Percentiles rank a stretch among this genome's conserved stretches.
Conservation (phyloP, 192 early-diverging fungal genomes). For the Coemansia reversa region DNA sequence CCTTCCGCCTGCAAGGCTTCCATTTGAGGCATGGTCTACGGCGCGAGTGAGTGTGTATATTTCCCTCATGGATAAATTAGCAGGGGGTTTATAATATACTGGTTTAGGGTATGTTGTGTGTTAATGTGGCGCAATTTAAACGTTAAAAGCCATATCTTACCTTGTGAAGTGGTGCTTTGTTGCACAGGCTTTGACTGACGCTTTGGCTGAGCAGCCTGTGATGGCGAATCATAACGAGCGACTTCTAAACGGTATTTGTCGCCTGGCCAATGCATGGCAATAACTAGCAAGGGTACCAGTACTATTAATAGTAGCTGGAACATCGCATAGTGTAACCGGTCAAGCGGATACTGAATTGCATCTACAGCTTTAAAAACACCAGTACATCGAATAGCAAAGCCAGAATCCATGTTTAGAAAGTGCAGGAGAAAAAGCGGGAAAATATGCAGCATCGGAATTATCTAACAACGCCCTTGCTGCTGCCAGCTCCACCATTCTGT, state of each 20-base stretch:
- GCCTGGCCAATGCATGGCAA: neutral
- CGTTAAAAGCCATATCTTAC: neutral
- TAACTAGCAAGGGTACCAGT: conserved; percentile 9
- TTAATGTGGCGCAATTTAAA: neutral
- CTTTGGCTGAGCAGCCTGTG: neutral
- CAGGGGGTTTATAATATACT: neutral
- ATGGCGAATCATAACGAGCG: neutral
- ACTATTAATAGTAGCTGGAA: conserved; percentile 41
- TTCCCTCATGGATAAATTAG: neutral
- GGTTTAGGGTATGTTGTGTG: neutral
- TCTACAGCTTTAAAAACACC: conserved; percentile 18
- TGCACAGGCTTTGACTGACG: neutral
- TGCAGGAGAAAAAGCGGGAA: neutral
- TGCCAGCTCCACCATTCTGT: neutral
- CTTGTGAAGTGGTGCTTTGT: neutral
- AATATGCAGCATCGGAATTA: neutral
- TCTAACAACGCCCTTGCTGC: neutral
- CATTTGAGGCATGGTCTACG: neutral
- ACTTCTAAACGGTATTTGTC: neutral
- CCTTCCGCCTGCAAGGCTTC: neutral
- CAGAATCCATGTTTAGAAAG: neutral
- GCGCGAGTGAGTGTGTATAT: neutral
- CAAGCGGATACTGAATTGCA: conserved; percentile 37
- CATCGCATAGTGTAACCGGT: conserved; percentile 45
- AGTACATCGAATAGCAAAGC: neutral